A percentile compares a stretch with the other conserved stretches of the same genome.
These are phyloP conservation scores for Acrodontium crateriforme DNA, from an alignment of 2,329 filamentous ascomycete species.

Conservation along the genomic window DNA sequence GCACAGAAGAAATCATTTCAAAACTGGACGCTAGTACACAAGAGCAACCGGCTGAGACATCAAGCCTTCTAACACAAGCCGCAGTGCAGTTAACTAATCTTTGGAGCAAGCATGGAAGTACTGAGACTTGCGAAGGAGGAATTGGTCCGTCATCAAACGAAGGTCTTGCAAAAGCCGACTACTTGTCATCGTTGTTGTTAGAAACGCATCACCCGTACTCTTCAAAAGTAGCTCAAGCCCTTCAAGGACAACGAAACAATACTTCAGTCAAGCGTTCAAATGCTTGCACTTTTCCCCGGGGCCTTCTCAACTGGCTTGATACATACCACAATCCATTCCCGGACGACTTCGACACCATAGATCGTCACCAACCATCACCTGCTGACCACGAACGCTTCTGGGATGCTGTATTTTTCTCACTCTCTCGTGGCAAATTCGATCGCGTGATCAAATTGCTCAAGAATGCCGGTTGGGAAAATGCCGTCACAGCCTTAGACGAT, in stretches of 20 bases:
- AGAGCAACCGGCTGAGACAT: constrained; percentile 12
- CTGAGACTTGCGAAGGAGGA: constrained; percentile 16
- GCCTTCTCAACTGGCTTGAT: constrained; percentile 73
- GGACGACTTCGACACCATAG: constrained; percentile 52
- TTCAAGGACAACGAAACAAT: constrained; percentile 1
- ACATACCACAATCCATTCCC: constrained; percentile 59
- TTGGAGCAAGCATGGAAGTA: constrained; percentile 13
- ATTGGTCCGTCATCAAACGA: constrained; percentile 36
- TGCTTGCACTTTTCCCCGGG: constrained; percentile 49
- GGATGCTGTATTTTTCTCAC: constrained; percentile 62
- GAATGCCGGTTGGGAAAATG: constrained; percentile 65
- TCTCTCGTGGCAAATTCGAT: constrained; percentile 60
- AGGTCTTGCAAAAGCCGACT: constrained; percentile 60
- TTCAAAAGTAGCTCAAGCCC: constrained; percentile 1
- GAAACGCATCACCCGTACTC: constrained; percentile 59
- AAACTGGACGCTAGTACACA: constrained; percentile 22
- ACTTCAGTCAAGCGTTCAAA: constrained; percentile 7
- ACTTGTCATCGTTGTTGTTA: constrained; percentile 63
- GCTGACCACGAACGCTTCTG: constrained; percentile 69
- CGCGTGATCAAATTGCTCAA: constrained; percentile 55
- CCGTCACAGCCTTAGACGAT: constrained; percentile 45
- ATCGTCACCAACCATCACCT: constrained; percentile 53
- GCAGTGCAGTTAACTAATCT: constrained; percentile 15
- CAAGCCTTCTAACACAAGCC: constrained; percentile 9
- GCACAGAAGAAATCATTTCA: constrained; percentile 56